These are phyloP conservation scores for Apiospora koreana DNA, from an alignment of 2,329 filamentous ascomycete genomes.

Conservation along the genomic window DNA sequence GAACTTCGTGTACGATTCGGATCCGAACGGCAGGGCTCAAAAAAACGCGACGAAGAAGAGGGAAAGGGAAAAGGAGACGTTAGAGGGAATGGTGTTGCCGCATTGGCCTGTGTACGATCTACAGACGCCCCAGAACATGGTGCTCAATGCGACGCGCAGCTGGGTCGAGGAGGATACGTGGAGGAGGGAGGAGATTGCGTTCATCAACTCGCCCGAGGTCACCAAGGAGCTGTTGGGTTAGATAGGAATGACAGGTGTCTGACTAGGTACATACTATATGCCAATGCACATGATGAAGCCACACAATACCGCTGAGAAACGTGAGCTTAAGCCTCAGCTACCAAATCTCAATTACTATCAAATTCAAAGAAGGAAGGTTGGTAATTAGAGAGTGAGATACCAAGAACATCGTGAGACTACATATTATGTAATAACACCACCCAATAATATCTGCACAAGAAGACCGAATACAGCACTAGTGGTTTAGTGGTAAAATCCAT, in stretches of 20 bases:
- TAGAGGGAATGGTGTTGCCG: conserved; percentile 18
- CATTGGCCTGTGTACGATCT: conserved; percentile 28
- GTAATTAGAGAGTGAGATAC: too few relatives aligned
- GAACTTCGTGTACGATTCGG: conserved; percentile 42
- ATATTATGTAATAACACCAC: too few relatives aligned
- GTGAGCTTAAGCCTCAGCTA: too few relatives aligned
- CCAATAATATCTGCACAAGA: too few relatives aligned
- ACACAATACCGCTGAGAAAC: too few relatives aligned
- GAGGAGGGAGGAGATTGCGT: conserved; percentile 47
- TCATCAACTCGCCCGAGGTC: conserved; percentile 40
- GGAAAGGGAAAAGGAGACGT: not conserved
- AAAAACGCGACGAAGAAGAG: not conserved
- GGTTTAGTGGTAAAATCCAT: conserved; percentile 57
- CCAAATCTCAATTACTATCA: too few relatives aligned
- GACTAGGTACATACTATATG: too few relatives aligned
- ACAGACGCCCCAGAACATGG: conserved; percentile 42
- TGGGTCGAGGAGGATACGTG: conserved; percentile 49
- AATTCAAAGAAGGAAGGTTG: too few relatives aligned
- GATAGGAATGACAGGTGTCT: conserved; percentile 9
- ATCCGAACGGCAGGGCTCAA: conserved; percentile 38
- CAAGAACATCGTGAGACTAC: too few relatives aligned
- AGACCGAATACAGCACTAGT: conserved; percentile 40
- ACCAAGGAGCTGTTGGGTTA: conserved; percentile 36
- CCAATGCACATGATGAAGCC: too few relatives aligned
- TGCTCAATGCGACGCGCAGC: conserved; percentile 43